These are phyloP conservation scores for Eudorina sp. DNA, from an alignment of 139 green algal species.

Conservation along the genomic window DNA sequence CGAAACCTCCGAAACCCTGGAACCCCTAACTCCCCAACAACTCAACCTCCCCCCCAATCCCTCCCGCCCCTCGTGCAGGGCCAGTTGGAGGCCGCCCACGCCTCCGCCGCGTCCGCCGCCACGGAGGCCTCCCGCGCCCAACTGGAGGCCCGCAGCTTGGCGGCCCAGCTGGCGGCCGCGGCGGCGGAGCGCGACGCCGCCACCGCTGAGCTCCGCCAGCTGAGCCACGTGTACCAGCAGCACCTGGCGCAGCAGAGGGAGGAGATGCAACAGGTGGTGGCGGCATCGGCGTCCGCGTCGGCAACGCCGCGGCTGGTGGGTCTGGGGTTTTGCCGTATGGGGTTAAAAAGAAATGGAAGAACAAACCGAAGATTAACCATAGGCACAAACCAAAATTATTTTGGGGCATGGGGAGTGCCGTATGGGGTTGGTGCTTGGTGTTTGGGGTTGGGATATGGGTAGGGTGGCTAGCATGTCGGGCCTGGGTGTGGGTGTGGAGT, in stretches of 20 bases:
- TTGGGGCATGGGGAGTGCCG: no score
- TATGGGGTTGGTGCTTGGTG: no score
- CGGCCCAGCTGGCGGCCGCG: constrained; percentile 24
- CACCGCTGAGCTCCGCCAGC: constrained; percentile 28
- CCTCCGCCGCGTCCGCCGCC: not conserved
- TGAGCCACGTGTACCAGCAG: constrained; percentile 46
- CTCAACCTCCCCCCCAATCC: not conserved
- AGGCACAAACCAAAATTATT: no score
- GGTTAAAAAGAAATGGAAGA: no score
- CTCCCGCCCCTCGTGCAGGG: not conserved
- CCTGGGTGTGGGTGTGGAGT: no score
- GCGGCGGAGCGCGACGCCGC: constrained; percentile 40
- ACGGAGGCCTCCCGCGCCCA: constrained; percentile 23
- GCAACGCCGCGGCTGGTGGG: constrained; percentile 5
- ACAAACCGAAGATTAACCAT: no score
- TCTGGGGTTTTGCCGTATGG: no score
- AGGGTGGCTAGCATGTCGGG: no score
- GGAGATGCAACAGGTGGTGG: constrained; percentile 25
- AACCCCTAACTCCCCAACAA: not conserved
- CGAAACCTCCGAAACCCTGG: no score
- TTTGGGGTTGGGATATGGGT: no score
- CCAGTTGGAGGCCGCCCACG: constrained; percentile 27
- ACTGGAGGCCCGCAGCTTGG: not conserved
- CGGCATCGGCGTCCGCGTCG: not conserved
- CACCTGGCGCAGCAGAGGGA: constrained; percentile 39